phyloP scores from a whole-genome alignment of 2,329 filamentous ascomycete species.

The Fusarium coffeatum region DNA sequence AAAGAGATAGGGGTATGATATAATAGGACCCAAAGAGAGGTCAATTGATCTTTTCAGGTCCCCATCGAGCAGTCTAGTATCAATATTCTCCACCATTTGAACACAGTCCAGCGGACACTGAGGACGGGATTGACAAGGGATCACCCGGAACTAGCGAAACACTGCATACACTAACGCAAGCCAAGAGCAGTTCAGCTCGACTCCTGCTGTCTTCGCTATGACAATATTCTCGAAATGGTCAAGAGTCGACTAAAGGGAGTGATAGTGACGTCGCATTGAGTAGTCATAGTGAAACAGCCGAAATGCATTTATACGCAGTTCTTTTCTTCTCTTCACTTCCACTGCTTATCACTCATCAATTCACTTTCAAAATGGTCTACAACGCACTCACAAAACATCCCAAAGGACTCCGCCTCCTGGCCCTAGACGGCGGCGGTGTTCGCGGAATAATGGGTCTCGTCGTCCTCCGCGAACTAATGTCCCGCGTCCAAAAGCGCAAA shows the following conservation, averaged over 20 bases:
- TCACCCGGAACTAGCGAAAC: neutral
- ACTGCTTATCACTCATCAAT: neutral
- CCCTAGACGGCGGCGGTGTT: conserved; percentile 11
- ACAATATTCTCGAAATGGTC: neutral
- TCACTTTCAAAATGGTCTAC: neutral
- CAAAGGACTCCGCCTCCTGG: conserved; percentile 5
- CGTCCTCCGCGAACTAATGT: conserved; percentile 16
- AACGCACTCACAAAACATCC: neutral
- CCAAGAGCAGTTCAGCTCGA: conserved; percentile 1
- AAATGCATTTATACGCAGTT: neutral
- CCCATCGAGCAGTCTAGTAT: neutral
- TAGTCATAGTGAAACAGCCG: neutral
- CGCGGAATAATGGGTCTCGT: conserved; percentile 20
- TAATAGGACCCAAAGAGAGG: rapidly evolving
- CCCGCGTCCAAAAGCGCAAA: conserved; percentile 6
- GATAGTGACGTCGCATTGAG: neutral
- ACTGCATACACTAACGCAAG: neutral
- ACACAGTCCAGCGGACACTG: too few relatives aligned
- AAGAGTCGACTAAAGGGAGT: neutral
- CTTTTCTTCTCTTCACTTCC: neutral
- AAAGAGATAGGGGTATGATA: neutral
- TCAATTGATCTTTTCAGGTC: rapidly evolving
- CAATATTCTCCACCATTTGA: neutral
- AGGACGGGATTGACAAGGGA: neutral
- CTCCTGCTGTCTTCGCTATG: neutral